Base-by-base conservation (phyloP, 805 yeast species). In the Hanseniaspora taiwanica region DNA sequence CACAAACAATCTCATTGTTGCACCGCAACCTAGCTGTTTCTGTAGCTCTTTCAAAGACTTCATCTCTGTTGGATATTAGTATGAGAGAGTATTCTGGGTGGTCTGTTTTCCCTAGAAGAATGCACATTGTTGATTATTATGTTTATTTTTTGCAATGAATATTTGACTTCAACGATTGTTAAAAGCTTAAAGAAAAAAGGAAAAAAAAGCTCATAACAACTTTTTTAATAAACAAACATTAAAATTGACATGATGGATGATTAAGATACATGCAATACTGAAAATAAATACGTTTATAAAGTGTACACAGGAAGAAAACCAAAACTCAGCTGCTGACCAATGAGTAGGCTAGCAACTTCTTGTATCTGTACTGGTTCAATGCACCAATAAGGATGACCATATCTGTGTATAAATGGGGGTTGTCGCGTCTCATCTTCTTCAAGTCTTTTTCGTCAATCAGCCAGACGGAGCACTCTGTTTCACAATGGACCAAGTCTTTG, bases 11-110 rank as follows among this genome's bases (percentile, higher is more conserved):
- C 1, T 78, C 84, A 49, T 81, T 56, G 55, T 89, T 96, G 29
- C 68, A 60, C 59, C 44, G 59, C 41, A 43, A 64, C 39, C 54
- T 50, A 29, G 89, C 78, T n/a, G 56, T 53, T 40, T 71, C 67
- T 0, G 97, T 89, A 2, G 78, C 76, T 38, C 98, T 62, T 35
- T 66, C 70, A 53, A 81, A 76, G 50, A 63, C 82, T 56, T 91
- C 98, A 54, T 91, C 98, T 36, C 98, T 59, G 54, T 89, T 89
- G 3, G 95, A 83, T 3, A 84, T 61, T 4, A 85, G 54, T 2
- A 89, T 71, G 31, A 89, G 64, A 1, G 93, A 82, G 49, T 76
- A 89, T 17, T 80, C 73, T 0, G 81, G 79, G 53, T 82, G 87
- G 2, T 64, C 68, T 12, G 74, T 71, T 2, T 93, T 70, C 1